These are phyloP conservation scores for Aspergillus brunneoviolaceus DNA, from an alignment of 2,329 filamentous ascomycete genomes.

Conservation along the genomic window DNA sequence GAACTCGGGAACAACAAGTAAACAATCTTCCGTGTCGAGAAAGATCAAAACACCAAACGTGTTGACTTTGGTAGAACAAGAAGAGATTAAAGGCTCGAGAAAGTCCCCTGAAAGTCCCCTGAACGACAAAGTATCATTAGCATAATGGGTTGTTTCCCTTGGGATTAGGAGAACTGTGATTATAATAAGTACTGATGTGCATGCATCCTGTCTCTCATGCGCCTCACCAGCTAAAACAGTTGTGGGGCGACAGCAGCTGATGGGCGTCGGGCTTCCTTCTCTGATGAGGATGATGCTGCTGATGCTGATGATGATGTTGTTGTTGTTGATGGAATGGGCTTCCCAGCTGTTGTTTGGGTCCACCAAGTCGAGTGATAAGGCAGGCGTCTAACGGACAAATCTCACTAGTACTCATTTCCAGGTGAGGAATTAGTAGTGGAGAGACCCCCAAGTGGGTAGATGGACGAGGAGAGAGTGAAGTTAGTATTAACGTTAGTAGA, in stretches of 20 bases:
- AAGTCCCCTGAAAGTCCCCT: not conserved
- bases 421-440: not conserved
- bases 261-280: constrained; percentile 6
- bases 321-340: not conserved
- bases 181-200: not conserved
- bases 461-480: not conserved
- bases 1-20: constrained; percentile 15
- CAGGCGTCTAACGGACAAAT: too few relatives aligned
- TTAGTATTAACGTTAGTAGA: too few relatives aligned
- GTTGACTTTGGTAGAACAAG: not conserved
- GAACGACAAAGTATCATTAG: not conserved
- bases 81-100: not conserved
- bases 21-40: constrained; percentile 22
- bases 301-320: not conserved
- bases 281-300: not conserved
- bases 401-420: not conserved
- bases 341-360: not conserved
- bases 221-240: constrained; percentile 12
- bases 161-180: not conserved
- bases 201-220: constrained; percentile 3
- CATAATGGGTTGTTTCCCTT: too few relatives aligned
- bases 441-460: not conserved
- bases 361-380: not conserved
- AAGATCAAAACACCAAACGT: constrained; percentile 20
- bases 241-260: constrained; percentile 14